These are phyloP conservation scores for Dipodascus geniculatus DNA, from an alignment of 805 yeast species.

Conservation along the genomic window DNA sequence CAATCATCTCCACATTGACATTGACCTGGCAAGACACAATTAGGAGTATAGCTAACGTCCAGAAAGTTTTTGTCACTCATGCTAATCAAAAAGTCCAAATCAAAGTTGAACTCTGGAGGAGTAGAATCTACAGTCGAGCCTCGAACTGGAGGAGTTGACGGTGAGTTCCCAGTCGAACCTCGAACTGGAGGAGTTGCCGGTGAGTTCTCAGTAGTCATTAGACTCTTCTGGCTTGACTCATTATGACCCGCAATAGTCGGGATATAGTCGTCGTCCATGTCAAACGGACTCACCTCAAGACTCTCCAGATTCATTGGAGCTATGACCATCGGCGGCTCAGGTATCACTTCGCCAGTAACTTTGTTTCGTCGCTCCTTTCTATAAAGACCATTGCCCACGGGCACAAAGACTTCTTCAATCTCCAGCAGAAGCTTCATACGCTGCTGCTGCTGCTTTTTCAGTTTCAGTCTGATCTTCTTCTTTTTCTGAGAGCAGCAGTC, in stretches of 20 bases:
- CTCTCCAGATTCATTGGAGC: conserved; percentile 25
- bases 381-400: conserved; percentile 25
- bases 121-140: background rate
- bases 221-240: background rate
- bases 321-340: conserved; percentile 19
- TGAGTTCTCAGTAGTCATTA: background rate
- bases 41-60: conserved; percentile 23
- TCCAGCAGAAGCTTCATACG: conserved; percentile 10
- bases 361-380: conserved; percentile 16
- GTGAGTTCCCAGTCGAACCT: background rate
- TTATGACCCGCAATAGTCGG: background rate
- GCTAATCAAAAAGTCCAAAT: background rate
- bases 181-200: background rate
- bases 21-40: conserved; percentile 28
- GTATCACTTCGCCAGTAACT: conserved; percentile 1
- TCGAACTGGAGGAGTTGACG: too few relatives aligned
- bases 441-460: conserved; percentile 2
- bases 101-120: background rate
- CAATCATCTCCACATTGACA: conserved; percentile 29
- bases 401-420: conserved; percentile 24
- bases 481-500: background rate
- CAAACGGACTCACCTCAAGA: conserved; percentile 8
- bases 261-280: conserved; percentile 4
- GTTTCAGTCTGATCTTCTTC: conserved; percentile 8
- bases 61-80: conserved; percentile 11